Conservation (phyloP, 495 filamentous ascomycete species). For the Immersiella caudata region DNA sequence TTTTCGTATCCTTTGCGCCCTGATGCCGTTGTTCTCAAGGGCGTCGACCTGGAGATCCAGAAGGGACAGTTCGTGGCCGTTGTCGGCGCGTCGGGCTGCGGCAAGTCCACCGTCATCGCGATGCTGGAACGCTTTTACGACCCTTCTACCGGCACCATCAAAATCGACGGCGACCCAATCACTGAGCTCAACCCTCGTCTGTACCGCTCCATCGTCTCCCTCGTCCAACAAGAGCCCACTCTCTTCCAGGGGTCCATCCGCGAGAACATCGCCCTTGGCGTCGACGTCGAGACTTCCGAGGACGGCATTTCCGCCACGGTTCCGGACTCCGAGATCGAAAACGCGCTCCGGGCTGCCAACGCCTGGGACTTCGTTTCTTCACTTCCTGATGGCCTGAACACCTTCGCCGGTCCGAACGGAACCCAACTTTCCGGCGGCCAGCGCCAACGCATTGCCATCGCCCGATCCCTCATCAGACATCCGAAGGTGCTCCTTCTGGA, state of each 20-base stretch:
- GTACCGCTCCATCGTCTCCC: slow-evolving; percentile 46
- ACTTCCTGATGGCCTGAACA: slow-evolving; percentile 57
- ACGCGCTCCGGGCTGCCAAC: slow-evolving; percentile 58
- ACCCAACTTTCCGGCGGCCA: slow-evolving; percentile 69
- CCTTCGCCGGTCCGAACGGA: slow-evolving; percentile 59
- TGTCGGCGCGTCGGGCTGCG: slow-evolving; percentile 52
- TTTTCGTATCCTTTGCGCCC: slow-evolving; percentile 65
- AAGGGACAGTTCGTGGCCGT: slow-evolving; percentile 70
- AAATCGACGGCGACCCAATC: slow-evolving; percentile 49
- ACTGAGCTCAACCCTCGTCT: slow-evolving; percentile 32
- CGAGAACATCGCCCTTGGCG: slow-evolving; percentile 58
- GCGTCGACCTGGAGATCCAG: slow-evolving; percentile 59
- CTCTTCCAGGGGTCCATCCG: slow-evolving; percentile 54
- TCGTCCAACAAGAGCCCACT: slow-evolving; percentile 41
- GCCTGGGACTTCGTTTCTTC: slow-evolving; percentile 59
- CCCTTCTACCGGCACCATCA: slow-evolving; percentile 54
- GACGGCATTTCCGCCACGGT: slow-evolving; percentile 24
- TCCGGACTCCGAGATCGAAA: slow-evolving; percentile 37
- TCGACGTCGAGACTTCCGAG: slow-evolving; percentile 40
- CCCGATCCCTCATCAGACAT: slow-evolving; percentile 67
- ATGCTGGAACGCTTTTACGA: slow-evolving; percentile 66
- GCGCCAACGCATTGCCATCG: slow-evolving; percentile 72
- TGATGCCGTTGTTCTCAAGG: slow-evolving; percentile 51
- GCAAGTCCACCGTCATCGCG: slow-evolving; percentile 43
- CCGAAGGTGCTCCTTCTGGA: slow-evolving; percentile 70